Base-by-base conservation (phyloP, 805 yeast genomes). In the Lachancea nothofagi region DNA sequence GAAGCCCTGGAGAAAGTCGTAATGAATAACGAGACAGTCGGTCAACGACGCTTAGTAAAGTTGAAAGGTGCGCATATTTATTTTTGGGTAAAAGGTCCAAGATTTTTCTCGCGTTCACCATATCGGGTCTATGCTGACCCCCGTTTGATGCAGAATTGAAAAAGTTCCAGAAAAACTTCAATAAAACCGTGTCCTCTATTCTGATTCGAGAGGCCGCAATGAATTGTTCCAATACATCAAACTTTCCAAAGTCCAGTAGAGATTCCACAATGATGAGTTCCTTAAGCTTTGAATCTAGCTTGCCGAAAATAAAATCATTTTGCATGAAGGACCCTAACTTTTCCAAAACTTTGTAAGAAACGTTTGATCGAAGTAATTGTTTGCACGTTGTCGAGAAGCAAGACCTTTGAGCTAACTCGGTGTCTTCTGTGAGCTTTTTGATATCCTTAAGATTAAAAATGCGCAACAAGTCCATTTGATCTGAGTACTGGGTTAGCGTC, bases 91-190 rank as follows among this genome's bases (percentile, higher is more conserved):
- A 43, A 6, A 62, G 38, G 0, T 47, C 36, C 10, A 64, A 43
- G 0, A 59, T 51, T 36, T 48, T 53, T 17, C 51, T 45, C 0
- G 72, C 72, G 27, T 64, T 64, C 22, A 51, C 53, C 55, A 72
- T 57, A 15, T 65, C 66, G 4, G 71, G 71, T 38, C 69, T 54
- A 3, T 59, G 47, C 20, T 54, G 51, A 19, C 62, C 55, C 4
- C 74, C 71, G 46, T 65, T 70, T 1, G 72, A 51, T 0, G 75
- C 72, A 24, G 50, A 52, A 35, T 70, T 70, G 47, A 64, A 70
- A 39, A 65, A 66, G 24, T 59, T 57, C 67, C 74, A 66, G 40
- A 70, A 70, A 44, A 59, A 55, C 26, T 56, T 55, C 12, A 55
- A 47, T 6, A 64, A 40, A 1, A 53, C 33, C 7, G 39, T 42